phyloP scores from a whole-genome alignment of 768 basidiomycete species.

The Lactifluus subvellereus region DNA sequence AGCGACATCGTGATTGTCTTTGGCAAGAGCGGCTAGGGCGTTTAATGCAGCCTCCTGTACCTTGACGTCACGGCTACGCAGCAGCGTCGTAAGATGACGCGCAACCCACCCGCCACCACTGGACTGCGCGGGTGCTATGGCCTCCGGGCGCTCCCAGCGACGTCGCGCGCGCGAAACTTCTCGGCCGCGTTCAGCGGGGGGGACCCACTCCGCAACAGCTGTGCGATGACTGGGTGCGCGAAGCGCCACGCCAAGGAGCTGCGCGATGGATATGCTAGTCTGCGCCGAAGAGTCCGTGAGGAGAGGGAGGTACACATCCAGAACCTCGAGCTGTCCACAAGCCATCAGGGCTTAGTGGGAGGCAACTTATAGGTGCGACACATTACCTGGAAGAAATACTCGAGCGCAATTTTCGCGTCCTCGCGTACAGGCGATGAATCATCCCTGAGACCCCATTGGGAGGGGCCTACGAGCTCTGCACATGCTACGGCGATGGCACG shows the following conservation, averaged over 20 bases:
- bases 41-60: constrained; percentile 59
- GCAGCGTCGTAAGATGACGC: constrained; percentile 42
- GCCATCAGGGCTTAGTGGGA: constrained; percentile 7
- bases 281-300: constrained; percentile 42
- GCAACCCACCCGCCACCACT: constrained; percentile 54
- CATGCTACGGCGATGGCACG: constrained; percentile 52
- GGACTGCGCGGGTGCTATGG: constrained; percentile 33
- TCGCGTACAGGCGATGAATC: constrained; percentile 36
- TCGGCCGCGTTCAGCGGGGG: constrained; percentile 46
- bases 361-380: neutral
- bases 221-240: constrained; percentile 46
- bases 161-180: constrained; percentile 50
- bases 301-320: constrained; percentile 65
- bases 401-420: constrained; percentile 53
- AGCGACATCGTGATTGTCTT: constrained; percentile 55
- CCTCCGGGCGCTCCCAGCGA: constrained; percentile 66
- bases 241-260: constrained; percentile 50
- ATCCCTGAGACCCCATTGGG: constrained; percentile 58
- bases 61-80: constrained; percentile 51
- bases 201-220: constrained; percentile 57
- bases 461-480: constrained; percentile 65
- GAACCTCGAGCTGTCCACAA: constrained; percentile 42
- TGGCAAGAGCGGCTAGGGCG: constrained; percentile 60
- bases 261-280: constrained; percentile 47
- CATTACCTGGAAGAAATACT: constrained; percentile 54